Conservation (phyloP, 805 yeast species). For the Cyberlindnera misumaiensis region DNA sequence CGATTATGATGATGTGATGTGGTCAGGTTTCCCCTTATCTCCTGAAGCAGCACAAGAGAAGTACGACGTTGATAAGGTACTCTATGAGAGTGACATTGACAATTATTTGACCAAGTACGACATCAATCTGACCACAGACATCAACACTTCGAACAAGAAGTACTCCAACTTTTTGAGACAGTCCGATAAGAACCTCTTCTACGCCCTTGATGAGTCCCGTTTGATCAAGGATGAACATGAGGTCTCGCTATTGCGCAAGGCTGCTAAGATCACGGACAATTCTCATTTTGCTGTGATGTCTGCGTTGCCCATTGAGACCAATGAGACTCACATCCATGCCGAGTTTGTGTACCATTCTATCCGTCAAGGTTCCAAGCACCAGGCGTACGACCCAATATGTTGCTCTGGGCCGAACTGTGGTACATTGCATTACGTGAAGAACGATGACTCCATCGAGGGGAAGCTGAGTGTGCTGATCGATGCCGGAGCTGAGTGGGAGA, state of each 20-base stretch:
- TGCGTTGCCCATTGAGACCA: constrained; percentile 78
- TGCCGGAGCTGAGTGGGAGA: constrained; percentile 97
- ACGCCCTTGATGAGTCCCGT: constrained; percentile 84
- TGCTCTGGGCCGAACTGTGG: constrained; percentile 91
- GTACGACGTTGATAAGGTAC: constrained; percentile 80
- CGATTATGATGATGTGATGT: constrained; percentile 86
- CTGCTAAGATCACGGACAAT: constrained; percentile 78
- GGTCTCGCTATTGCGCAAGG: constrained; percentile 66
- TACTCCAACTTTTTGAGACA: constrained; percentile 34
- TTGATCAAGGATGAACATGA: constrained; percentile 81
- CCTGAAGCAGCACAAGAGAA: constrained; percentile 53
- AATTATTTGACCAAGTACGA: constrained; percentile 22
- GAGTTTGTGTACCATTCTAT: constrained; percentile 90
- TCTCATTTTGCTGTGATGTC: constrained; percentile 91
- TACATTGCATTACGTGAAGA: constrained; percentile 82
- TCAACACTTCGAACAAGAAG: constrained; percentile 34
- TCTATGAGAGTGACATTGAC: constrained; percentile 48
- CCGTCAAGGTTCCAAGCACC: constrained; percentile 86
- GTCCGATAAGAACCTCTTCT: constrained; percentile 43
- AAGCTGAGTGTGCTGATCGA: constrained; percentile 74
- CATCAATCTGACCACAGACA: constrained; percentile 46
- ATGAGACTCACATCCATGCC: constrained; percentile 91
- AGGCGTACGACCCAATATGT: constrained; percentile 92
- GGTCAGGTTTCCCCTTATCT: constrained; percentile 86
- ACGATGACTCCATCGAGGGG: constrained; percentile 55